phyloP scores from a whole-genome alignment of 352 stramenopile species.

The Pythium periplocum region DNA sequence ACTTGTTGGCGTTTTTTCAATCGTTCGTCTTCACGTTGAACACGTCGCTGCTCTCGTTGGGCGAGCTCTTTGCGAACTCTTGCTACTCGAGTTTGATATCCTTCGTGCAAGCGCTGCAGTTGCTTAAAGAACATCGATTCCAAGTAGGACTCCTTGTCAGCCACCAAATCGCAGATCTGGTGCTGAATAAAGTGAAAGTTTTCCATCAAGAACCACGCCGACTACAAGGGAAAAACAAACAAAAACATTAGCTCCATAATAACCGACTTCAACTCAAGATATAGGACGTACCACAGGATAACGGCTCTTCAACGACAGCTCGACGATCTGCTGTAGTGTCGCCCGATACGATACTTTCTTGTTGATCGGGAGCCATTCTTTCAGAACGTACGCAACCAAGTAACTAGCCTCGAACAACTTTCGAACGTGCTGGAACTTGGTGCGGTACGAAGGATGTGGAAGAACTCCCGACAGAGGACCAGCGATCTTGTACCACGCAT shows the following conservation, averaged over 20 bases:
- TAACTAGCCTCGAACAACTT: conserved; percentile 82
- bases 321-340: conserved; percentile 77
- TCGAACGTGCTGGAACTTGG: conserved; percentile 68
- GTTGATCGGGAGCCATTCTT: conserved; percentile 83
- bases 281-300: conserved; percentile 61
- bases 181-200: conserved; percentile 78
- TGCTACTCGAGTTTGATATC: conserved; percentile 47
- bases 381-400: conserved; percentile 78
- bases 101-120: conserved; percentile 66
- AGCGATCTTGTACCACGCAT: conserved; percentile 84
- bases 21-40: conserved; percentile 19
- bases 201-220: conserved; percentile 79
- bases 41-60: conserved; percentile 52
- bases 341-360: conserved; percentile 82
- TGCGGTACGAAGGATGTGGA: conserved; percentile 62
- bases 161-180: conserved; percentile 73
- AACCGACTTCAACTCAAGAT: conserved; percentile 1
- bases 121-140: conserved; percentile 87
- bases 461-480: conserved; percentile 70
- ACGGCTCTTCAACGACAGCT: conserved; percentile 61
- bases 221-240: conserved; percentile 24
- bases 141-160: conserved; percentile 68
- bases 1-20: conserved; percentile 18
- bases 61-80: conserved; percentile 52
- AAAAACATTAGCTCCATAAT: conserved; percentile 3